Base-by-base conservation (phyloP, 768 basidiomycete species). In the Leucocoprinus birnbaumii region DNA sequence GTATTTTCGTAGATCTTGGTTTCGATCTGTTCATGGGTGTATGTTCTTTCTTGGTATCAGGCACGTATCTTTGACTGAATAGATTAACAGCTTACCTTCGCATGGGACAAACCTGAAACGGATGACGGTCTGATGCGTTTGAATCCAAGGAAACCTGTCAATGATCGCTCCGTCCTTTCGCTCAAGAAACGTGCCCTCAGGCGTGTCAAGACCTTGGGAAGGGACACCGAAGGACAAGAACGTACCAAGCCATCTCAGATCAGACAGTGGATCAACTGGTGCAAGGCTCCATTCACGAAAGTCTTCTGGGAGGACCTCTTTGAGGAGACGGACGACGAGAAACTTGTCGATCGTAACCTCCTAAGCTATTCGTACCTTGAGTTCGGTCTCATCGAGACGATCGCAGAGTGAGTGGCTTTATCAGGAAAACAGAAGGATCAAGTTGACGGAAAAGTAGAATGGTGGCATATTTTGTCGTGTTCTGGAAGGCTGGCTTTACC, bases 91-190 rank as follows among this genome's bases (percentile, higher is more conserved):
- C 72, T 87, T 13, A 84, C 85, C 1, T 87, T 87, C 55, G 86
- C 86, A 0, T 87, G 86, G 86, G 86, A 87, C 64, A 73, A 82
- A 58, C 83, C 86, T 0, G 85, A 87, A 66, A 83, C 83, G 0
- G 61, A 66, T 27, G 85, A 86, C 61, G 84, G 84, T 24, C 66
- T 87, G 34, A 87, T 87, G 86, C 78, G 84, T 21, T 72, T 86
- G 74, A 70, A 66, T 22, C 86, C 86, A 11, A 80, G 86, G 21
- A 86, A 85, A 65, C 85, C 86, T 57, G 86, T 87, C 21, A 87
- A 75, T 56, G 75, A 80, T 9, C 71, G 71, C 4, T 82, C 86
- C 27, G 80, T 80, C 58, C 63, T 72, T 49, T 70, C 75, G 1
- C 71, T 80, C 26, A 86, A 86, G 65, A 76, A 72, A 60, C 77